Evolutionary conservation across 495 filamentous ascomycete genomes (phyloP).

Genomic region (Hypoxylon fuscum): DNA sequence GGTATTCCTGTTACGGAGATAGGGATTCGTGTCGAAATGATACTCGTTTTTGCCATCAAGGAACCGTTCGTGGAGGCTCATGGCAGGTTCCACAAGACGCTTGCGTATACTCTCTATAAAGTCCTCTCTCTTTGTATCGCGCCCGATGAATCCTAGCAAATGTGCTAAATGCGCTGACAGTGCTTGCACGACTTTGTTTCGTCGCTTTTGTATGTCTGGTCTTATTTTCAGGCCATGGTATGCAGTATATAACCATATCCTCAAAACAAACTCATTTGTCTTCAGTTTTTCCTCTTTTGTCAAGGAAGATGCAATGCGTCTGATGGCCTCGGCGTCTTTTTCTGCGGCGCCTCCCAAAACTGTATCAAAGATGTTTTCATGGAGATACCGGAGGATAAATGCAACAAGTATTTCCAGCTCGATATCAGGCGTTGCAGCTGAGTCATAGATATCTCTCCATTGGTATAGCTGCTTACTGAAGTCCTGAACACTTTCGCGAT

Average conservation of each 20-base stretch:
- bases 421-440: no score
- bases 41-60: not conserved
- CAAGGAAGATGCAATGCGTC: no score
- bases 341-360: no score
- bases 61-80: not conserved
- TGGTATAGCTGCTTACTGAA: no score
- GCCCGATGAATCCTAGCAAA: not conserved
- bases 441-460: no score
- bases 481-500: no score
- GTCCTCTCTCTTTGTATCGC: not conserved
- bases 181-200: not conserved
- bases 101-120: not conserved
- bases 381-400: not conserved
- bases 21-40: not conserved
- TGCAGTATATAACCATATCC: no score
- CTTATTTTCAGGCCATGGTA: not conserved
- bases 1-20: not conserved
- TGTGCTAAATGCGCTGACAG: not conserved
- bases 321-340: no score
- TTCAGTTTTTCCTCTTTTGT: no score
- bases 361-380: not conserved
- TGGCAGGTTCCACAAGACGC: not conserved
- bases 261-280: no score
- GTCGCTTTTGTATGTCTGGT: not conserved
- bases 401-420: not conserved